Evolutionary conservation across 805 yeast species (phyloP).

Genomic region (Wickerhamomyces tratensis): DNA sequence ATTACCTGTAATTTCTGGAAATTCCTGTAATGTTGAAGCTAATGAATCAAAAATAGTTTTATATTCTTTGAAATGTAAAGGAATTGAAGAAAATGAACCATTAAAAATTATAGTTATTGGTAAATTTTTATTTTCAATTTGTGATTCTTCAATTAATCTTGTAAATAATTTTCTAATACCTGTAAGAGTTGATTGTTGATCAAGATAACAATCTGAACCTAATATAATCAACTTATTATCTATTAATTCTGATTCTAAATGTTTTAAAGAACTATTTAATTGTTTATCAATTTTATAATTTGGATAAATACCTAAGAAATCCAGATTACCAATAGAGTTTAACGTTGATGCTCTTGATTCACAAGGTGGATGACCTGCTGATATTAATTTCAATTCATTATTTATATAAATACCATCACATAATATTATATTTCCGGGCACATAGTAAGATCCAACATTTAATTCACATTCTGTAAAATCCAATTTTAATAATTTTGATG

Average conservation of each 20-base stretch:
- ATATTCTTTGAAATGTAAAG: slow-evolving; percentile 53
- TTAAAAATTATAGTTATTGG: slow-evolving; percentile 69
- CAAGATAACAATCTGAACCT: slow-evolving; percentile 68
- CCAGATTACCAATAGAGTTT: slow-evolving; percentile 72
- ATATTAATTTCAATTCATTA: slow-evolving; percentile 60
- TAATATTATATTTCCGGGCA: slow-evolving; percentile 67
- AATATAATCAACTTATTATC: slow-evolving; percentile 57
- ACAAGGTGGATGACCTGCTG: slow-evolving; percentile 81
- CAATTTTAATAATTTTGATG: slow-evolving; percentile 56
- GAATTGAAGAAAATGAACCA: slow-evolving; percentile 70
- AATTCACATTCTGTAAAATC: slow-evolving; percentile 55
- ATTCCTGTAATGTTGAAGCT: slow-evolving; percentile 53
- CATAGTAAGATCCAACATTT: slow-evolving; percentile 54
- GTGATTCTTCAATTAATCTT: slow-evolving; percentile 38
- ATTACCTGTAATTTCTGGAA: slow-evolving; percentile 38
- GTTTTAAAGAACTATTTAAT: slow-evolving; percentile 42
- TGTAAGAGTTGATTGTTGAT: slow-evolving; percentile 46
- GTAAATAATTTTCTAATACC: slow-evolving; percentile 57
- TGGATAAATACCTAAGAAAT: slow-evolving; percentile 46
- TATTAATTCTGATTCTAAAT: slow-evolving; percentile 43
- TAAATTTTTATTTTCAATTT: slow-evolving; percentile 16
- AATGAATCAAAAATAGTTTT: slow-evolving; percentile 65
- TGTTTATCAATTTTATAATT: slow-evolving; percentile 51
- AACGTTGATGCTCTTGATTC: slow-evolving; percentile 60
- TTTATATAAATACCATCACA: slow-evolving; percentile 80